phyloP scores from a whole-genome alignment of 306 rosid species.

The Acacia acuminata region DNA sequence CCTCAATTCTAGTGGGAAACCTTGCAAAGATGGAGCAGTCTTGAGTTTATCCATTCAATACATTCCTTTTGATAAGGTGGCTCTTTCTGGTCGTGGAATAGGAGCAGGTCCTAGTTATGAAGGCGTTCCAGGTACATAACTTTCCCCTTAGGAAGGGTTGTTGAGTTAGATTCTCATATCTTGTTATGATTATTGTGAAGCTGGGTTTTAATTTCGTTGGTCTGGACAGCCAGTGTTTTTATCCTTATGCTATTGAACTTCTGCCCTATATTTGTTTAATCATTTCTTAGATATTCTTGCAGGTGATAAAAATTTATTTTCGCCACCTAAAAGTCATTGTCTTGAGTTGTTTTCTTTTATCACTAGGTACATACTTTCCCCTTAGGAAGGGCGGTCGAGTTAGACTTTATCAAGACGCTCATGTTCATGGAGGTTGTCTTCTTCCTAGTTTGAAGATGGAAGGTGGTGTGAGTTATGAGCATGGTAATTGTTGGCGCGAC shows the following conservation, averaged over 20 bases:
- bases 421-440: conserved; percentile 58
- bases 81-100: conserved; percentile 45
- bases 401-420: conserved; percentile 90
- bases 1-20: conserved; percentile 54
- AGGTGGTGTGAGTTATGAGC: conserved; percentile 49
- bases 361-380: conserved; percentile 64
- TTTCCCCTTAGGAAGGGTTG: conserved; percentile 83
- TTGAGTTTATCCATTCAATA: conserved; percentile 74
- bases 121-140: conserved; percentile 71
- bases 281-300: too few relatives aligned
- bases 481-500: conserved; percentile 71
- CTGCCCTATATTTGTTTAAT: too few relatives aligned
- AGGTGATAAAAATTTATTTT: too few relatives aligned
- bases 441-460: conserved; percentile 61
- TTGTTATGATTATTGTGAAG: too few relatives aligned
- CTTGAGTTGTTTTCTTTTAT: not conserved
- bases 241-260: too few relatives aligned
- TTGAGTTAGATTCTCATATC: conserved; percentile 49
- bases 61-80: conserved; percentile 47
- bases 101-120: conserved; percentile 48
- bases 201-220: too few relatives aligned
- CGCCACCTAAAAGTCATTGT: too few relatives aligned
- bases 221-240: too few relatives aligned
- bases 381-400: conserved; percentile 73
- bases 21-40: conserved; percentile 60